Conservation (phyloP, 2,329 filamentous ascomycete genomes). For the Pseudocercospora fuligena region DNA sequence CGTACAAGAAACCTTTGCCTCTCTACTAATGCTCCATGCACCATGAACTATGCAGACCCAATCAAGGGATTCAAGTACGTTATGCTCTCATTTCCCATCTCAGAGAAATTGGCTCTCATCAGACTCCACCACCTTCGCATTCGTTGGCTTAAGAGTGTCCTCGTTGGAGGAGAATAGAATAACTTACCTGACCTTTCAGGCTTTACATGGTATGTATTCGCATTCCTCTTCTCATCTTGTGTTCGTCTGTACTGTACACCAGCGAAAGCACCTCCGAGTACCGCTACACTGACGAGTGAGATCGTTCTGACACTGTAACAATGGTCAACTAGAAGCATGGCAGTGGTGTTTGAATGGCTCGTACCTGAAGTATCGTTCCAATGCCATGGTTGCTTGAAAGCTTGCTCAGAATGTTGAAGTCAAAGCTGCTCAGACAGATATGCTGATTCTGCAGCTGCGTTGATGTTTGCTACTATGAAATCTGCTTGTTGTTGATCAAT, state of each 20-base stretch:
- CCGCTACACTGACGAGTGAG: constrained; percentile 1
- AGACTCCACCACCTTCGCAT: constrained; percentile 1
- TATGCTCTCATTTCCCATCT: neutral
- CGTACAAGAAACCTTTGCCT: neutral
- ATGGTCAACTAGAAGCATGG: neutral
- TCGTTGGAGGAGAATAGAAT: too few species aligned
- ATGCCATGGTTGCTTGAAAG: constrained; percentile 1
- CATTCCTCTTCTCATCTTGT: constrained; percentile 18
- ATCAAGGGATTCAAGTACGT: neutral
- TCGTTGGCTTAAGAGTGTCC: neutral
- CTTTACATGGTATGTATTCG: constrained; percentile 20
- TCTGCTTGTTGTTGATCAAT: neutral
- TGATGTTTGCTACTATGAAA: neutral
- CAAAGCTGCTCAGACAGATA: too few species aligned
- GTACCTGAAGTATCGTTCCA: constrained; percentile 5
- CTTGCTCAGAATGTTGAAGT: neutral
- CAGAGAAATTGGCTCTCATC: neutral
- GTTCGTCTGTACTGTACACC: constrained; percentile 13
- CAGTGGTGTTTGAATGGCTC: neutral
- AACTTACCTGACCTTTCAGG: constrained; percentile 21
- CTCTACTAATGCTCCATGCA: neutral
- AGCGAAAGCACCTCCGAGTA: constrained; percentile 1
- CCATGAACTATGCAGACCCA: neutral
- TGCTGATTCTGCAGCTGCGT: neutral
- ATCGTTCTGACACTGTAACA: neutral